phyloP scores from a whole-genome alignment of 768 basidiomycete genomes.

The Agaricus sinodeliciosus region DNA sequence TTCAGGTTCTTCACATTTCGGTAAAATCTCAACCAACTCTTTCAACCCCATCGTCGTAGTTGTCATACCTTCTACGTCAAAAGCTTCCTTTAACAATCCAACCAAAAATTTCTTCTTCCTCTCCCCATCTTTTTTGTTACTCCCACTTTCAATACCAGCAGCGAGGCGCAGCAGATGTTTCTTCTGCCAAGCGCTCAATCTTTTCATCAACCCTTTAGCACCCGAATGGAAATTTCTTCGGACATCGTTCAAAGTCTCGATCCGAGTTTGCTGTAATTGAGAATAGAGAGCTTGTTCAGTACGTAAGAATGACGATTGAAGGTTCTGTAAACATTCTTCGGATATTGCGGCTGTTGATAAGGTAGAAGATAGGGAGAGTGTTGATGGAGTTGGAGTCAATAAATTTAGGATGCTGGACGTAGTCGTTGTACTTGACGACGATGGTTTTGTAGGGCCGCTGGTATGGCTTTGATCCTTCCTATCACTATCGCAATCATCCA shows the following conservation, averaged over 20 bases:
- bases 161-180: slow-evolving; percentile 39
- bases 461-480: background rate
- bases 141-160: background rate
- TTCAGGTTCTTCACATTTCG: slow-evolving; percentile 35
- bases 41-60: background rate
- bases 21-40: background rate
- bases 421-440: background rate
- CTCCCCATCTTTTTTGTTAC: background rate
- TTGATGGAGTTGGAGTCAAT: slow-evolving; percentile 12
- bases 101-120: slow-evolving; percentile 12
- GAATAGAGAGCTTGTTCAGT: slow-evolving; percentile 54
- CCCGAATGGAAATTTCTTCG: slow-evolving; percentile 49
- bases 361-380: slow-evolving; percentile 3
- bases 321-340: slow-evolving; percentile 33
- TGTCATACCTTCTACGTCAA: slow-evolving; percentile 15
- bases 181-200: slow-evolving; percentile 55
- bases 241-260: slow-evolving; percentile 50
- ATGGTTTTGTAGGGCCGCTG: background rate
- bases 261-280: slow-evolving; percentile 41
- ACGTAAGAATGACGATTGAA: slow-evolving; percentile 52
- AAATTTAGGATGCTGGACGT: slow-evolving; percentile 11
- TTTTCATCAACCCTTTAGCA: slow-evolving; percentile 45
- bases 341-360: slow-evolving; percentile 7
- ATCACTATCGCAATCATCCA: background rate
- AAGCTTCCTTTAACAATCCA: slow-evolving; percentile 15